These are phyloP conservation scores for Bremia lactucae DNA, from an alignment of 352 stramenopile genomes.

Conservation along the genomic window DNA sequence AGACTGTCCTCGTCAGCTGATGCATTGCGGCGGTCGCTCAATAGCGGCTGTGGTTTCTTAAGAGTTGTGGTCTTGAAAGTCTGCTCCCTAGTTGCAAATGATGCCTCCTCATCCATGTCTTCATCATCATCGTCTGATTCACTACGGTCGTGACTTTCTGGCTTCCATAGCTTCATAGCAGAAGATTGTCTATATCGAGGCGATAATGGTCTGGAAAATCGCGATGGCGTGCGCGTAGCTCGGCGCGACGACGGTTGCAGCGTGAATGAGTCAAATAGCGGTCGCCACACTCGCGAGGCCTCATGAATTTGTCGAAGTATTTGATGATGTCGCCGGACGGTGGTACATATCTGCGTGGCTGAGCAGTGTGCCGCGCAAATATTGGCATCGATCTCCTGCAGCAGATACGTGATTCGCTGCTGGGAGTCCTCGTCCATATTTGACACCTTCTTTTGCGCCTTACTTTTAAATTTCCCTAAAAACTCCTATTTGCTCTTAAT, in stretches of 20 bases:
- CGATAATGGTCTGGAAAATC: slow-evolving; percentile 19
- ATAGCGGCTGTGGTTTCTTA: slow-evolving; percentile 18
- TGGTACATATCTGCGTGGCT: slow-evolving; percentile 65
- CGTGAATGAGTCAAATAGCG: slow-evolving; percentile 66
- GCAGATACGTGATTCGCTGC: slow-evolving; percentile 74
- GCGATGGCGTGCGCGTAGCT: slow-evolving; percentile 31
- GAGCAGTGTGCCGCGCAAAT: slow-evolving; percentile 68
- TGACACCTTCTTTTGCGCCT: slow-evolving; percentile 13
- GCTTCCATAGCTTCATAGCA: slow-evolving; percentile 1
- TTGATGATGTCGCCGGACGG: slow-evolving; percentile 59
- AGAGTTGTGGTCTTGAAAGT: slow-evolving; percentile 73
- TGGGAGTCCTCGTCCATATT: slow-evolving; percentile 62
- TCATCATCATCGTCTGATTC: slow-evolving; percentile 8
- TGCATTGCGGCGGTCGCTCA: slow-evolving; percentile 10
- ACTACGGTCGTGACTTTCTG: slow-evolving; percentile 2
- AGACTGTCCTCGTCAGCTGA: slow-evolving; percentile 42
- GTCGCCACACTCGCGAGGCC: slow-evolving; percentile 58
- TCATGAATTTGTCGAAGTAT: slow-evolving; percentile 68
- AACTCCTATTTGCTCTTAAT: neutral
- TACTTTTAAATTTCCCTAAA: slow-evolving; percentile 17
- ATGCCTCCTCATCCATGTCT: slow-evolving; percentile 27
- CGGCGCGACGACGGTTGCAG: slow-evolving; percentile 32
- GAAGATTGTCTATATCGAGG: slow-evolving; percentile 10
- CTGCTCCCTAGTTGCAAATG: slow-evolving; percentile 38
- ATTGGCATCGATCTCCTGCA: slow-evolving; percentile 80